Evolutionary conservation across 345 rosid genomes (phyloP).

Genomic region (Theobroma cacao): DNA sequence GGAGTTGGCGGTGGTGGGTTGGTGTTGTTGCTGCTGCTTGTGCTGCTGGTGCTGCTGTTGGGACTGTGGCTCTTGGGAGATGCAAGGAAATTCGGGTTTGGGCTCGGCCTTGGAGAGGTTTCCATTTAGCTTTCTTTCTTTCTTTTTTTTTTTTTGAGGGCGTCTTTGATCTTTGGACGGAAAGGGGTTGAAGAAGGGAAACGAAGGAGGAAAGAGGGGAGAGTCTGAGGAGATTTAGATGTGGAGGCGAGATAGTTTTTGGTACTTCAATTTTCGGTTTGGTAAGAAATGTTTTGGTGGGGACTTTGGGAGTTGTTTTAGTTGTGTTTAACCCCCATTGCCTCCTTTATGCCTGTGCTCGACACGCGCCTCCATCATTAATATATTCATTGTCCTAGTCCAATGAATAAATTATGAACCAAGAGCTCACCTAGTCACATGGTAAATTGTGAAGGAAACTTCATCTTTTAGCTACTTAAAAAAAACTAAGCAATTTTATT

Average conservation of each 20-base stretch:
- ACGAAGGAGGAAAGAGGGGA: not conserved
- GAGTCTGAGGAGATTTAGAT: constrained; percentile 8
- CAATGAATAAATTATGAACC: not conserved
- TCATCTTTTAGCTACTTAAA: too few species aligned
- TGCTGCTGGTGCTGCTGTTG: constrained; percentile 21
- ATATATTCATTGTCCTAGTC: not conserved
- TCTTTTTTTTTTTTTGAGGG: not conserved
- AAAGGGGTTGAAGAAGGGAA: not conserved
- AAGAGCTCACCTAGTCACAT: too few species aligned
- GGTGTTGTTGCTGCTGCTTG: constrained; percentile 9
- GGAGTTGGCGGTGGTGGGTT: constrained; percentile 29
- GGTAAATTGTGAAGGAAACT: too few species aligned
- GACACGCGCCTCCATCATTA: constrained; percentile 13
- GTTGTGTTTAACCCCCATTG: constrained; percentile 10
- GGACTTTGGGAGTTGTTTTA: constrained; percentile 25
- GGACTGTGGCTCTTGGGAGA: constrained; percentile 56
- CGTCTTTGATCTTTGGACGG: not conserved
- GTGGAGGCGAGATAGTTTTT: constrained; percentile 9
- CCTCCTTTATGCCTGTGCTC: not conserved
- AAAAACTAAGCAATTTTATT: too few species aligned
- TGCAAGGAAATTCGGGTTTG: constrained; percentile 34
- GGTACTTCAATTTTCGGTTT: constrained; percentile 37
- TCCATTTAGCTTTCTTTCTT: constrained; percentile 47
- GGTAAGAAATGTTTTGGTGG: constrained; percentile 65
- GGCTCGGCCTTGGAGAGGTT: constrained; percentile 39